Evolutionary conservation across 805 yeast genomes (phyloP), one percentile per base, ranked within the genome.

Genomic region (Metschnikowia lochheadii): DNA sequence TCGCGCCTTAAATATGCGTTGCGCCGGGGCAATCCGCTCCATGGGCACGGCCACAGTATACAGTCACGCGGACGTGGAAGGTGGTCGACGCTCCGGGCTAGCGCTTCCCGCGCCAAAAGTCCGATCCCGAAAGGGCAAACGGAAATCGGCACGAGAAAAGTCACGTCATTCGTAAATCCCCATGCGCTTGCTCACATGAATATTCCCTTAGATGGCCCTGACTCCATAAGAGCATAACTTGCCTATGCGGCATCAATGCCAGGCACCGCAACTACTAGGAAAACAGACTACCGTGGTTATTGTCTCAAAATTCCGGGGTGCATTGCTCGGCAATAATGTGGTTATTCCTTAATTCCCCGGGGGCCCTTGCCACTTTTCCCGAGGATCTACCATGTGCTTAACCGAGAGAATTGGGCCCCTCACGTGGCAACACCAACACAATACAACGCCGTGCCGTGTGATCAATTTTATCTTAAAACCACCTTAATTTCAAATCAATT

Each of bases 1-100:
- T 13, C 36, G 34, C 33, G 42, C 17, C 42, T 55, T 55, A 48
- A 49, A 55, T 53, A 49, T 39, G 43, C 46, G 35, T 40, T 42
- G 35, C 50, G 54, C 58, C 58, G 58, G 58, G 57, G 57, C 58
- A 39, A 47, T 55, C 53, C 54, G 55, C 57, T 49, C 58, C 58
- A 55, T 55, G 52, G 45, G 51, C 52, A 29, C 47, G 26, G 13
- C 40, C 46, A 15, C 46, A 23, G 33, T 44, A 44, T 44, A 44
- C 46, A 44, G 46, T 44, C 46, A 36, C 23, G 18, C 40, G 34
- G 11, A 44, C 46, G 40, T 44, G 46, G 46, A 44, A 44, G 46
- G 46, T 31, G 40, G 37, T 44, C 46, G 46, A 42, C 40, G 46
- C 36, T 29, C 52, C 55, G 55, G 55, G 50, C 44, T 47, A 43